These are phyloP conservation scores for Triangularia verruculosa DNA, from an alignment of 2,329 filamentous ascomycete genomes.

Conservation along the genomic window DNA sequence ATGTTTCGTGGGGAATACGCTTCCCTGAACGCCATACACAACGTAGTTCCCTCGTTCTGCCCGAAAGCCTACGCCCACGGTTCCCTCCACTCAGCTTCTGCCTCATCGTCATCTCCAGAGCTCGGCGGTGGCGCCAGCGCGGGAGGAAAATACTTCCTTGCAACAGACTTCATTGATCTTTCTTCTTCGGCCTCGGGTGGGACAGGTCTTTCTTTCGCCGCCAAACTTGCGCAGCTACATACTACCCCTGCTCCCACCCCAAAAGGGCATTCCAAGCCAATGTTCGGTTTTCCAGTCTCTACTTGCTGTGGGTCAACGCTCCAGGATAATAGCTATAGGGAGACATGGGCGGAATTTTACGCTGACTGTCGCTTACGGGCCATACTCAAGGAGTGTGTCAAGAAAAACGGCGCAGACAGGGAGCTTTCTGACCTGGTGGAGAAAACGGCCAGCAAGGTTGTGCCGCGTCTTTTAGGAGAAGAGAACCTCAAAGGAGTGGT, in stretches of 20 bases:
- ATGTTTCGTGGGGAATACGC: constrained; percentile 75
- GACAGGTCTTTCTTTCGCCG: constrained; percentile 60
- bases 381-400: constrained; percentile 57
- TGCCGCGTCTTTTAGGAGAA: constrained; percentile 73
- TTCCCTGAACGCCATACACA: constrained; percentile 78
- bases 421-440: constrained; percentile 65
- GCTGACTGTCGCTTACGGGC: constrained; percentile 68
- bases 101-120: constrained; percentile 28
- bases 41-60: constrained; percentile 69
- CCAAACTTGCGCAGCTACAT: constrained; percentile 77
- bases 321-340: constrained; percentile 72
- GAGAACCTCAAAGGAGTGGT: constrained; percentile 59
- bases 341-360: constrained; percentile 83
- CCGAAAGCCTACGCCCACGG: constrained; percentile 75
- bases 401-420: constrained; percentile 61
- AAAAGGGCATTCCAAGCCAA: constrained; percentile 52
- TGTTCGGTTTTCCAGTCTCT: constrained; percentile 79
- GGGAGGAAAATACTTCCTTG: constrained; percentile 52
- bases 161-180: constrained; percentile 78
- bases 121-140: background rate
- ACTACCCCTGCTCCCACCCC: constrained; percentile 68
- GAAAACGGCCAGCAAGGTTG: constrained; percentile 58
- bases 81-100: constrained; percentile 46
- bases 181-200: constrained; percentile 40
- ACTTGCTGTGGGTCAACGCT: constrained; percentile 85